Evolutionary conservation across 2,329 filamentous ascomycete genomes (phyloP), one percentile per base, ranked within the genome.

Genomic region (Microcyclosporella mali): DNA sequence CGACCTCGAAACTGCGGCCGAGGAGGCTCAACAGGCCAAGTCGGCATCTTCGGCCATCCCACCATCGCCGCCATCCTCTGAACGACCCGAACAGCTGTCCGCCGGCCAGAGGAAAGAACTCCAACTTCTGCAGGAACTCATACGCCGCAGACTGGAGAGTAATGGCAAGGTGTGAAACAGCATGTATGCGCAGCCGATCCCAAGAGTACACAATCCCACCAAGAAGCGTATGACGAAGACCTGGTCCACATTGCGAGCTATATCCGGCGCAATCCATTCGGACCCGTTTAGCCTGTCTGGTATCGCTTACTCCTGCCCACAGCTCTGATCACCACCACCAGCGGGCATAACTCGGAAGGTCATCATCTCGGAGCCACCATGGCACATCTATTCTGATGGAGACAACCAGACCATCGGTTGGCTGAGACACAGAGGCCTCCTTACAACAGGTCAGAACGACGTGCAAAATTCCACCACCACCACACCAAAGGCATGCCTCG

Each of bases 81-180:
- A 61, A 58, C 65, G 50, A 56, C 62, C 46, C 45, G 58, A 44
- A 45, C 53, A 50, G 52, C 60, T 46, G 41, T 59, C 42, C 25
- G 63, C 46, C 43, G 66, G 53, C 57, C 61, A 63, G 57, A 54
- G 57, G 25, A 58, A 56, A 45, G 53, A 61, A 33, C 43, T 65
- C 37, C 49, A 54, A 41, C 50, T 59, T 44, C 49, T 66, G 41
- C 62, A 64, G 39, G 61, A 64, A 40, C 55, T 66, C 10, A 66
- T 66, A 38, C 51, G 52, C 15, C 55, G 62, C 15, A 58, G 52
- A 45, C 50, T 65, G 25, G 56, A 59, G 28, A 41, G n/a, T n/a
- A n/a, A 47, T 36, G 47, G 46, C 39, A 58, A 58, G 51, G 44
- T 53, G 15, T 61, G 56, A 58, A 33, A 21, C n/a, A 31, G 21